Percentiles rank a stretch among this genome's conserved stretches.
Evolutionary conservation across 441 rosid genomes (phyloP).

Genomic region (Populus hybrid): DNA sequence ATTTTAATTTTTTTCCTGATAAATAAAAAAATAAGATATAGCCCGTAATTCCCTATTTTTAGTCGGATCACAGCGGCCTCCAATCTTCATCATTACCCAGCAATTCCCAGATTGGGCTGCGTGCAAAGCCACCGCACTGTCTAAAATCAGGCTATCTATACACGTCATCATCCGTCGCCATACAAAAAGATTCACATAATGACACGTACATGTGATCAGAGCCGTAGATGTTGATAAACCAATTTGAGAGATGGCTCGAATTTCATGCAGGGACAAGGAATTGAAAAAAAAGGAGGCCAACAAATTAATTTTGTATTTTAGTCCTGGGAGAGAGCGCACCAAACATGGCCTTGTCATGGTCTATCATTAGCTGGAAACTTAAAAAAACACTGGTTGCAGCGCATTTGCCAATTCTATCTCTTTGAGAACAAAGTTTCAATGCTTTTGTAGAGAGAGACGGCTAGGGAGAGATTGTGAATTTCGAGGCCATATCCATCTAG

Average conservation of each 20-base stretch:
- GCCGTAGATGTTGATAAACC: background rate
- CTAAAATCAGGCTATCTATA: background rate
- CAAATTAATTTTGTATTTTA: constrained; percentile 24
- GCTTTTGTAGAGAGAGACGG: background rate
- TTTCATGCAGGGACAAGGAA: background rate
- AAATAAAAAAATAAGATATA: no score
- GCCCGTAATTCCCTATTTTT: no score
- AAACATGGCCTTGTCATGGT: constrained; percentile 51
- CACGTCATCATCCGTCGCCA: background rate
- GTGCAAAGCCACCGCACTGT: no score
- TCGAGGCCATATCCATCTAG: constrained; percentile 37
- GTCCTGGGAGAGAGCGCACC: constrained; percentile 42
- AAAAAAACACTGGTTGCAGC: constrained; percentile 21
- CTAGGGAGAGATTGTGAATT: constrained; percentile 22
- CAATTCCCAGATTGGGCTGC: no score
- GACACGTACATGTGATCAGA: background rate
- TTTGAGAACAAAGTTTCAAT: background rate
- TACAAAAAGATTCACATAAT: no score
- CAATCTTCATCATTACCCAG: no score
- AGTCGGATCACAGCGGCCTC: no score
- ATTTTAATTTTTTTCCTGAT: no score
- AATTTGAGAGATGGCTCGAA: background rate
- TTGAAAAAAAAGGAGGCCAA: background rate
- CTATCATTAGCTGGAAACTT: constrained; percentile 18
- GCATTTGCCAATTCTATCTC: background rate